Evolutionary conservation across 1,139 yeast genomes (phyloP).

Genomic region (Keqinozyma sinolaborantium): DNA sequence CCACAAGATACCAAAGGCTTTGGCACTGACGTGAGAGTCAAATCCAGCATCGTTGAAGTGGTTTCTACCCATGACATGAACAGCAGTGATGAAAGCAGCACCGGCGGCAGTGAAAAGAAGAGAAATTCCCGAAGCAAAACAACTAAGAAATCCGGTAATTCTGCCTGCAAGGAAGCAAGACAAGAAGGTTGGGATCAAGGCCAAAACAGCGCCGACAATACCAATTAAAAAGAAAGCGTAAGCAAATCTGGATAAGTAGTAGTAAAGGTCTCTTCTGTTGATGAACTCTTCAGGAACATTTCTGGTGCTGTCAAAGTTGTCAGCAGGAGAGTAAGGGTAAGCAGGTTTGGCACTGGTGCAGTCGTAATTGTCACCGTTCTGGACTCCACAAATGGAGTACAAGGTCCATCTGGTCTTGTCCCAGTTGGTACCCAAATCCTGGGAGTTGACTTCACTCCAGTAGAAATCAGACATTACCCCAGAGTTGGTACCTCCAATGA

Average conservation of each 20-base stretch:
- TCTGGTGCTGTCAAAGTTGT: slow-evolving; percentile 44
- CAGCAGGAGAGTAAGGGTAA: slow-evolving; percentile 63
- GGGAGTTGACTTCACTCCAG: slow-evolving; percentile 70
- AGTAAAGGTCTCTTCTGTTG: slow-evolving; percentile 46
- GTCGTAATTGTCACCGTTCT: slow-evolving; percentile 29
- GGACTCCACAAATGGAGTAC: slow-evolving; percentile 58
- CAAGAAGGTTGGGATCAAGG: slow-evolving; percentile 35
- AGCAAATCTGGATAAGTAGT: slow-evolving; percentile 61
- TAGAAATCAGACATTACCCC: slow-evolving; percentile 54
- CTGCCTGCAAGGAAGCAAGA: slow-evolving; percentile 16
- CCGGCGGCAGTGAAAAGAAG: slow-evolving; percentile 53
- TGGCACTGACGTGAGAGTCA: slow-evolving; percentile 51
- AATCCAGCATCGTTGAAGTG: slow-evolving; percentile 48
- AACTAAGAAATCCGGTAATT: slow-evolving; percentile 23
- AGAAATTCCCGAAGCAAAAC: slow-evolving; percentile 27
- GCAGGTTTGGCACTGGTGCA: slow-evolving; percentile 54
- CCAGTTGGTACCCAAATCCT: slow-evolving; percentile 42
- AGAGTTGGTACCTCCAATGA: slow-evolving; percentile 56
- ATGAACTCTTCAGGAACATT: slow-evolving; percentile 46
- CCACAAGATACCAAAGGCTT: slow-evolving; percentile 65
- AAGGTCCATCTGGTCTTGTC: slow-evolving; percentile 65
- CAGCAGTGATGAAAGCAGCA: slow-evolving; percentile 63
- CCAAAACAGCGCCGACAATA: slow-evolving; percentile 50
- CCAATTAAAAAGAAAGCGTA: slow-evolving; percentile 67
- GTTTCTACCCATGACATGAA: slow-evolving; percentile 58